Evolutionary conservation across 164 flowering plant species (phyloP).

Genomic region (Protea cynaroides): DNA sequence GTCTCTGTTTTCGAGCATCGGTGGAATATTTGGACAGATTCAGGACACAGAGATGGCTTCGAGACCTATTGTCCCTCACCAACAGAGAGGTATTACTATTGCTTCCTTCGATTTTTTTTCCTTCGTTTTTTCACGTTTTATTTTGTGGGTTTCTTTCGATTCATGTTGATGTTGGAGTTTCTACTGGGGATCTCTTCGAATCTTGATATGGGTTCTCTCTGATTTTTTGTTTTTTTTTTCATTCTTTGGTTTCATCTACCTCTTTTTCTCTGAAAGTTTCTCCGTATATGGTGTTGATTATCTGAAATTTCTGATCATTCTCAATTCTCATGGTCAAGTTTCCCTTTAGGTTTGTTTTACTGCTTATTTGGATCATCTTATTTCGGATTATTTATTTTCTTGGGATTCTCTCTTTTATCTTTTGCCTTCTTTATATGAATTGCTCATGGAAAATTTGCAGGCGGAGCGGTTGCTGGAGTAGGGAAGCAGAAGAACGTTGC

Average conservation of each 20-base stretch:
- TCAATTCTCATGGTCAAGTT: neutral
- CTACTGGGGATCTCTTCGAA: neutral
- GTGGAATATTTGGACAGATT: conserved; percentile 20
- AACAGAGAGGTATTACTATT: conserved; percentile 28
- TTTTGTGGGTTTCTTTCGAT: neutral
- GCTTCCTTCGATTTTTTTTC: neutral
- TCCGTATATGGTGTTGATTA: neutral
- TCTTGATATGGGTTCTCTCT: neutral
- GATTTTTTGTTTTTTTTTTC: neutral
- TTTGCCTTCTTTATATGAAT: neutral
- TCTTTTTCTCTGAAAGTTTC: neutral
- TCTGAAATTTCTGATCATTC: neutral
- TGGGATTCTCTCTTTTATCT: neutral
- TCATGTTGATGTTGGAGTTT: neutral
- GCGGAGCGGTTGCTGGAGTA: no score
- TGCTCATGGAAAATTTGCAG: neutral
- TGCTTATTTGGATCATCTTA: neutral
- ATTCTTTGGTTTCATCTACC: no score
- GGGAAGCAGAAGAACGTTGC: no score
- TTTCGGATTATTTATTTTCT: neutral
- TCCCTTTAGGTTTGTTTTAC: neutral
- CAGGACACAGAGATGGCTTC: conserved; percentile 48
- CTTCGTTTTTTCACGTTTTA: neutral
- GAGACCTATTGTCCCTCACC: conserved; percentile 46
- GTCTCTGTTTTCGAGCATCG: conserved; percentile 20